Evolutionary conservation across 495 filamentous ascomycete species (phyloP).

Genomic region (Acidiella bohemica): DNA sequence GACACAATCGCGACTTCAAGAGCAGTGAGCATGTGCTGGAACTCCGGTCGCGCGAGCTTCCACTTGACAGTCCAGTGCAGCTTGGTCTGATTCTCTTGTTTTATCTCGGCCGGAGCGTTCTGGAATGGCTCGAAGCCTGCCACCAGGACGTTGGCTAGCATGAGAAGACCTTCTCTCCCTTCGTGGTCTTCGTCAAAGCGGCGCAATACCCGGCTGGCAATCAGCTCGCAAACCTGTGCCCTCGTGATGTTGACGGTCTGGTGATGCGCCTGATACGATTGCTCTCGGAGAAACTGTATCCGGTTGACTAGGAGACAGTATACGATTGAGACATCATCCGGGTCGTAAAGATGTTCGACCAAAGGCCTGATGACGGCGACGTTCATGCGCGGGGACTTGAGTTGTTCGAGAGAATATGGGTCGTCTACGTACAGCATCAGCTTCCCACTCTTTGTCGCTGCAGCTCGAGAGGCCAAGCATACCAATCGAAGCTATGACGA

Average conservation of each 20-base stretch:
- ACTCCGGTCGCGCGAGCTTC: constrained; percentile 28
- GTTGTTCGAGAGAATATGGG: constrained; percentile 51
- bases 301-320: constrained; percentile 64
- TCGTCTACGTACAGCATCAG: constrained; percentile 33
- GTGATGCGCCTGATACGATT: constrained; percentile 49
- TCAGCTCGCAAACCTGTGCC: constrained; percentile 53
- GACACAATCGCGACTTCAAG: constrained; percentile 60
- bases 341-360: constrained; percentile 55
- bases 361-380: constrained; percentile 53
- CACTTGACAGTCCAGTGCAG: constrained; percentile 35
- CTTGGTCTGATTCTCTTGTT: constrained; percentile 35
- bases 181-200: constrained; percentile 55
- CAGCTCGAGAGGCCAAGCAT: neutral
- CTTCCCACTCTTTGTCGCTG: neutral
- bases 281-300: constrained; percentile 53
- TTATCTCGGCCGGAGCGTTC: constrained; percentile 45
- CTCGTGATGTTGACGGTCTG: constrained; percentile 56
- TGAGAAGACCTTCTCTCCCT: constrained; percentile 46
- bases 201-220: constrained; percentile 51
- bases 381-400: constrained; percentile 56
- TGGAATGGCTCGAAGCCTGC: constrained; percentile 62
- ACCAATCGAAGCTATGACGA: constrained; percentile 18
- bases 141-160: constrained; percentile 56
- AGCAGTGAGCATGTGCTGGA: constrained; percentile 49
- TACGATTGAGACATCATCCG: constrained; percentile 51